These are phyloP conservation scores for Aspergillus coremiiformis DNA, from an alignment of 495 filamentous ascomycete species.

Conservation along the genomic window DNA sequence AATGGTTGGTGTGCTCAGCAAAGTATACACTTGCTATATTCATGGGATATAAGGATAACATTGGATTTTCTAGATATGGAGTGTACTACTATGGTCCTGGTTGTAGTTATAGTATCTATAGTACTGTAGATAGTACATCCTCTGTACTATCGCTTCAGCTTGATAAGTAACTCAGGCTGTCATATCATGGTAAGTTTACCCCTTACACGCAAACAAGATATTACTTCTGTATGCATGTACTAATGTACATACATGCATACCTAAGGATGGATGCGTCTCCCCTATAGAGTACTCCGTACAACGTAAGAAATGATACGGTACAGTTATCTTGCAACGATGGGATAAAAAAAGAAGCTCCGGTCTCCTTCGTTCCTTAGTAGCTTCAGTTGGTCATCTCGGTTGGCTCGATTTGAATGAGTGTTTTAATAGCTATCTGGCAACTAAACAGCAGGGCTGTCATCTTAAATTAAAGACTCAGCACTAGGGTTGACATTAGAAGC, in stretches of 20 bases:
- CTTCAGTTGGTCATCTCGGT: not conserved
- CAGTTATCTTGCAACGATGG: not conserved
- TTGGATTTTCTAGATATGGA: no score
- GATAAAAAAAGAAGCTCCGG: not conserved
- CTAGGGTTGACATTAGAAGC: not conserved
- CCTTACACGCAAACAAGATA: not conserved
- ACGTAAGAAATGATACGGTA: not conserved
- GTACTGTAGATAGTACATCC: no score
- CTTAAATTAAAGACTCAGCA: not conserved
- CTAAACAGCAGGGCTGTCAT: not conserved
- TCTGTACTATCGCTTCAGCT: no score
- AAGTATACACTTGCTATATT: no score
- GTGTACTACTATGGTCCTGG: no score
- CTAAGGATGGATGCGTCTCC: no score
- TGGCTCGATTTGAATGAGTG: not conserved
- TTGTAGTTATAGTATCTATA: no score
- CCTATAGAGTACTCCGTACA: not conserved
- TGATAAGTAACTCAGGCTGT: not conserved
- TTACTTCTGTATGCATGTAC: no score
- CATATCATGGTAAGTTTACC: not conserved
- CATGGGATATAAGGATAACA: no score
- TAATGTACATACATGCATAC: not conserved
- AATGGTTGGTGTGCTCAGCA: no score
- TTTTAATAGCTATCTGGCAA: not conserved
- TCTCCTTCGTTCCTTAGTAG: no score